Percentiles rank a stretch among this genome's conserved stretches.
Evolutionary conservation across 2,329 filamentous ascomycete species (phyloP).

Genomic region (Pseudogymnoascus sp.): DNA sequence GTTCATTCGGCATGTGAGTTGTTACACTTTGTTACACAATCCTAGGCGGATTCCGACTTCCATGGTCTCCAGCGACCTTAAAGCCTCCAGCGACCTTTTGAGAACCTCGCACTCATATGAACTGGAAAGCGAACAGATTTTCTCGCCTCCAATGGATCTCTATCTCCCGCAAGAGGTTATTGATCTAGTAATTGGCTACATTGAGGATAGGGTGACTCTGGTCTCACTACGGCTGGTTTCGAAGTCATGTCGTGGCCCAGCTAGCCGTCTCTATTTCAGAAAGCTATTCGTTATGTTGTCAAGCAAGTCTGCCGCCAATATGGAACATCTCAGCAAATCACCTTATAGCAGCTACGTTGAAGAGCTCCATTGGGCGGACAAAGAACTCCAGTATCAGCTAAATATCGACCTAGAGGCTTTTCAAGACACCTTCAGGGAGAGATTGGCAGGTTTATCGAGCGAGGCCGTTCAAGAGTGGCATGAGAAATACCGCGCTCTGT

Average conservation of each 20-base stretch:
- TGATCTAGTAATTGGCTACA: background rate
- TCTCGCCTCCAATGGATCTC: background rate
- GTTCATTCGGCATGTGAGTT: too few species aligned
- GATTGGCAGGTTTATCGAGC: background rate
- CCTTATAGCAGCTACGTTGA: background rate
- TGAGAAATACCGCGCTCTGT: background rate
- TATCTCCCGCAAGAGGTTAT: background rate
- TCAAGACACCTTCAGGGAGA: background rate
- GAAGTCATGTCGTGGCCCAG: background rate
- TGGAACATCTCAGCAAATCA: background rate
- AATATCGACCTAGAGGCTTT: background rate
- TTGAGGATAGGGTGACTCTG: background rate
- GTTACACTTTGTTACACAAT: too few species aligned
- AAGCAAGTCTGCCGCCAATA: background rate
- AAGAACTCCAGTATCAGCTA: background rate
- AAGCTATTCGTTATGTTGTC: background rate
- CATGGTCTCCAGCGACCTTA: too few species aligned
- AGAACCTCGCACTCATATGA: background rate
- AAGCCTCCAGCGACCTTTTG: too few species aligned
- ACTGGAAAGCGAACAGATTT: background rate
- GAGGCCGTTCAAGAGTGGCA: background rate
- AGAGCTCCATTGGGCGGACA: background rate
- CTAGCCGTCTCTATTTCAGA: background rate
- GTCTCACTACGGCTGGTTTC: background rate
- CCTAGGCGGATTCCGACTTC: too few species aligned